Conservation (phyloP, 768 basidiomycete species). For the Boletellus emodensis region DNA sequence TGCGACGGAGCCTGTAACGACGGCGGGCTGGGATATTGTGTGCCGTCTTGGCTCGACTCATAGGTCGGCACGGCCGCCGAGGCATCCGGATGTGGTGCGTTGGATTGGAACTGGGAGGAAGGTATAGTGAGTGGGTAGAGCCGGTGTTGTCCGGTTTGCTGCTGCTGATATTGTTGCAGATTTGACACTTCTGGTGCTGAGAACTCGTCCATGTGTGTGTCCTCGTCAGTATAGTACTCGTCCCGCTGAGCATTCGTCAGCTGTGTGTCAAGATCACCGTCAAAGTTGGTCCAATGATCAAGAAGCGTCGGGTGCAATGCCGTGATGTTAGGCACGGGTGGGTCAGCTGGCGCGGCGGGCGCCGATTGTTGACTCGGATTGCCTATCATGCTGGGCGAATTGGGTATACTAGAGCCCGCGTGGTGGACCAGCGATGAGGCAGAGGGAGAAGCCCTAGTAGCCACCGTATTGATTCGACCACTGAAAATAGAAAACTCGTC, state of each 20-base stretch:
- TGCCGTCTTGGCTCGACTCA: neutral
- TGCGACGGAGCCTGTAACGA: conserved; percentile 7
- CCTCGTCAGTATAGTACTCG: conserved; percentile 21
- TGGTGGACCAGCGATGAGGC: conserved; percentile 15
- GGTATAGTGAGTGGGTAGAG: conserved; percentile 24
- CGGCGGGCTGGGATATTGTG: conserved; percentile 1
- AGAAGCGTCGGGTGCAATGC: conserved; percentile 55
- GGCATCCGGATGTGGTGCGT: neutral
- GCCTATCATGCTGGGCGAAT: conserved; percentile 13
- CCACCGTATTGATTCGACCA: conserved; percentile 65
- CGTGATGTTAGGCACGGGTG: conserved; percentile 32
- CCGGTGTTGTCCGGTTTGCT: conserved; percentile 20
- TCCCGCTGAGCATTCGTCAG: conserved; percentile 37
- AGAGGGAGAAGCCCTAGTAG: conserved; percentile 39
- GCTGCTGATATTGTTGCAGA: conserved; percentile 4
- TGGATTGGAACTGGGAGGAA: conserved; percentile 14
- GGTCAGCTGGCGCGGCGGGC: conserved; percentile 27
- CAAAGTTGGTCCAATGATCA: conserved; percentile 53
- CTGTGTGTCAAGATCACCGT: conserved; percentile 49
- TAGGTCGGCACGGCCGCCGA: conserved; percentile 7
- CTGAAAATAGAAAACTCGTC: conserved; percentile 76
- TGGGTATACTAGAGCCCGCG: neutral
- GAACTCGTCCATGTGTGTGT: conserved; percentile 15
- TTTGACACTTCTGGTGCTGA: neutral
- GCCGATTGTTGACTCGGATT: conserved; percentile 29